These are phyloP conservation scores for Komagataella pastoris DNA, from an alignment of 805 yeast species.

Conservation along the genomic window DNA sequence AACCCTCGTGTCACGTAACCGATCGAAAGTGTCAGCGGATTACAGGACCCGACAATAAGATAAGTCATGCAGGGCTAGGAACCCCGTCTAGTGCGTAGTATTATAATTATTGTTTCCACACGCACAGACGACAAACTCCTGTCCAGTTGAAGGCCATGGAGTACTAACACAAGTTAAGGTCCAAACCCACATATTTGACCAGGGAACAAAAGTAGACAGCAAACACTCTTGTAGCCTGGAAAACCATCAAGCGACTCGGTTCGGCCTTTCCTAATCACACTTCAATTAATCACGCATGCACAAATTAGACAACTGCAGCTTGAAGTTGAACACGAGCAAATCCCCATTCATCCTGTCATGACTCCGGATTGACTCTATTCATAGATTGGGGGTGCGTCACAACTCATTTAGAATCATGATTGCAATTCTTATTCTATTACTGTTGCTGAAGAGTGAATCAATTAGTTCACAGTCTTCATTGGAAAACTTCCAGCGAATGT, in stretches of 20 bases:
- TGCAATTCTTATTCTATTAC: background rate
- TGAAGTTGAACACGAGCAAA: background rate
- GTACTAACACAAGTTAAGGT: too few relatives aligned
- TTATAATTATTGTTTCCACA: background rate
- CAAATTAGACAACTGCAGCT: background rate
- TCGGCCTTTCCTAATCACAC: background rate
- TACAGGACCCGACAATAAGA: background rate
- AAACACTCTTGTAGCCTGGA: background rate
- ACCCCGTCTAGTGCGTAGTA: background rate
- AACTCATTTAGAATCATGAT: background rate
- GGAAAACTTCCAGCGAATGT: background rate
- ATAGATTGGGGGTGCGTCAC: background rate
- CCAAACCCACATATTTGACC: too few relatives aligned
- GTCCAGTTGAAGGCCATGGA: too few relatives aligned
- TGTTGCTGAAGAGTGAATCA: background rate
- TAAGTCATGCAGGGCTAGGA: background rate
- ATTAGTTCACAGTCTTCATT: background rate
- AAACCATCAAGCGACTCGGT: background rate
- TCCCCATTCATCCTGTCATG: too few relatives aligned
- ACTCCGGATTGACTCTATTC: background rate
- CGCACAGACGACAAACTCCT: too few relatives aligned
- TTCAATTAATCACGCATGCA: background rate
- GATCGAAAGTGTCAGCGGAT: background rate
- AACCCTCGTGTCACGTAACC: too few relatives aligned
- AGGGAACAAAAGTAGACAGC: background rate